Evolutionary conservation across 1,284 basidiomycete genomes (phyloP).

Genomic region (Malassezia furfur): DNA sequence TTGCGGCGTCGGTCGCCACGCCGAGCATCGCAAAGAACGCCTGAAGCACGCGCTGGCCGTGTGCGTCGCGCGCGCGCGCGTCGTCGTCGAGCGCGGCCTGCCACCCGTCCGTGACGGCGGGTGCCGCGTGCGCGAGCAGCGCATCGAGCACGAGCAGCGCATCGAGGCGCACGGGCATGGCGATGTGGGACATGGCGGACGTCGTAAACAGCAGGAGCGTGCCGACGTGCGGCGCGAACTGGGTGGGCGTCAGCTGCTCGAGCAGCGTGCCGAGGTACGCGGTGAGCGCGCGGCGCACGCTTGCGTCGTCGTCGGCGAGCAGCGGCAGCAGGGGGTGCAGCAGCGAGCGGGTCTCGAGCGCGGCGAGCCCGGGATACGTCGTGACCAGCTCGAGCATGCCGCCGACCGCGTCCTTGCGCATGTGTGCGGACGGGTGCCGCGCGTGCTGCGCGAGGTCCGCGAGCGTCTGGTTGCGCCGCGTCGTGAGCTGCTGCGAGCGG

Average conservation of each 20-base stretch:
- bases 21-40: constrained; percentile 37
- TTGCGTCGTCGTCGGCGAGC: constrained; percentile 57
- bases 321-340: constrained; percentile 62
- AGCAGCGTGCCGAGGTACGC: constrained; percentile 61
- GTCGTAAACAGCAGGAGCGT: constrained; percentile 73
- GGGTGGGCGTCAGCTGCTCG: constrained; percentile 58
- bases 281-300: constrained; percentile 51
- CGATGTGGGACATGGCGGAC: constrained; percentile 87
- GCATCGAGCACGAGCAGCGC: constrained; percentile 73
- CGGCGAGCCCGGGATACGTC: constrained; percentile 57
- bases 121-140: constrained; percentile 64
- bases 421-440: constrained; percentile 70
- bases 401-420: constrained; percentile 69
- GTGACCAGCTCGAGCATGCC: constrained; percentile 72
- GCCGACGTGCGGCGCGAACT: constrained; percentile 56
- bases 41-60: constrained; percentile 32
- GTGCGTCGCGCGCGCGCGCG: constrained; percentile 16
- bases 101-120: constrained; percentile 40
- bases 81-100: constrained; percentile 20
- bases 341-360: constrained; percentile 58
- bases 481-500: constrained; percentile 26
- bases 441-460: constrained; percentile 68
- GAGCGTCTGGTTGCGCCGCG: constrained; percentile 58
- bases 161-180: constrained; percentile 83
- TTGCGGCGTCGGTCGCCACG: constrained; percentile 21